These are phyloP conservation scores for Ajuga reptans DNA, from an alignment of 305 asterid genomes.

Conservation along the genomic window DNA sequence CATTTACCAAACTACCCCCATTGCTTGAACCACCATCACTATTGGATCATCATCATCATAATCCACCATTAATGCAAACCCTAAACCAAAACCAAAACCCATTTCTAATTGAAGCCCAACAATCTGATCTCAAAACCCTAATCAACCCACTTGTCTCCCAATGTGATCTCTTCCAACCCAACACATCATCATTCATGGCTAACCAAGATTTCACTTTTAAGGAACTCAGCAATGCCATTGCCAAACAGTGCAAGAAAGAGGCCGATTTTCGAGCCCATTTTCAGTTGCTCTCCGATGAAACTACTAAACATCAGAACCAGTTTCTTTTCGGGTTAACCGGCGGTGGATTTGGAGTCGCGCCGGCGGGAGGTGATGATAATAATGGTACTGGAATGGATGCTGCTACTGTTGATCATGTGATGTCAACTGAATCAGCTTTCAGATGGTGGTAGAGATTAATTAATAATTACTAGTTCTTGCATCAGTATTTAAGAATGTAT, in stretches of 20 bases:
- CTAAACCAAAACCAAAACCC: constrained; percentile 29
- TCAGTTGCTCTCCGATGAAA: constrained; percentile 18
- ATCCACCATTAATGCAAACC: constrained; percentile 21
- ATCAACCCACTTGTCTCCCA: constrained; percentile 29
- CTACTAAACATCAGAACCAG: constrained; percentile 18
- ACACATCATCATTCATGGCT: constrained; percentile 12
- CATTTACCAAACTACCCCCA: constrained; percentile 29
- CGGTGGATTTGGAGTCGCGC: constrained; percentile 27
- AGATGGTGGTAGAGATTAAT: constrained; percentile 43
- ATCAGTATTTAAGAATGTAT: constrained; percentile 22
- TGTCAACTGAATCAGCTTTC: constrained; percentile 39
- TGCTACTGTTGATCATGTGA: constrained; percentile 32
- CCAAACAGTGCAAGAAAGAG: constrained; percentile 43
- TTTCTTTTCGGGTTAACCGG: constrained; percentile 24
- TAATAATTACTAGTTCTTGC: constrained; percentile 26
- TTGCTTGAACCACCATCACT: constrained; percentile 35
- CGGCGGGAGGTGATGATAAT: constrained; percentile 20
- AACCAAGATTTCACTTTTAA: constrained; percentile 34
- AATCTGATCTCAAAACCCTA: constrained; percentile 41
- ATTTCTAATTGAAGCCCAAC: constrained; percentile 28
- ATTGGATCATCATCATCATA: constrained; percentile 13
- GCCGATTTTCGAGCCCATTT: constrained; percentile 20
- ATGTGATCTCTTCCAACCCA: constrained; percentile 2
- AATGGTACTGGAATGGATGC: constrained; percentile 20
- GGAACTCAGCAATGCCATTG: constrained; percentile 35